Evolutionary conservation across 345 rosid genomes (phyloP).

Genomic region (Angophora floribunda): DNA sequence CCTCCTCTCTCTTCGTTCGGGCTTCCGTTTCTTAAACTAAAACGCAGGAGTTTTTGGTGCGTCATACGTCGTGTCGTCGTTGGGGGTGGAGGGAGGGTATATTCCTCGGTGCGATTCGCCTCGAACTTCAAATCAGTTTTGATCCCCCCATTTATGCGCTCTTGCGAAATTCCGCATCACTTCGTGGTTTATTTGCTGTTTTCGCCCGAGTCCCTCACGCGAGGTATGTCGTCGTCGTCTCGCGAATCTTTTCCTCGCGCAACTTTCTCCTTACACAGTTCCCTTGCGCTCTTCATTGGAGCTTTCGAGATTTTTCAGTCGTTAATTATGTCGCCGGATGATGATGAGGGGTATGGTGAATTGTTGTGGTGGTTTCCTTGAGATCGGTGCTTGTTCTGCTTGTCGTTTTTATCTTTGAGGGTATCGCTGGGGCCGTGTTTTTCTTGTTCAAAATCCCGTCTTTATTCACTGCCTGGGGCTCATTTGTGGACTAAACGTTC

Average conservation of each 20-base stretch:
- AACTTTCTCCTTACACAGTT: background rate
- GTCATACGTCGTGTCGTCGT: background rate
- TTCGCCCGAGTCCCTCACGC: background rate
- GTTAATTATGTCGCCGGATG: background rate
- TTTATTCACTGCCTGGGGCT: background rate
- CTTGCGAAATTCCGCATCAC: background rate
- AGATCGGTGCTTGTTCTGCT: background rate
- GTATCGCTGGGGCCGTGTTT: background rate
- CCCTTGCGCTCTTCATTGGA: background rate
- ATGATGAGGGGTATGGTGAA: background rate
- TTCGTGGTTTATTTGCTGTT: background rate
- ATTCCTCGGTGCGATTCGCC: slow-evolving; percentile 35
- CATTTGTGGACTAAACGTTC: background rate
- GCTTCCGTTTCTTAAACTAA: background rate
- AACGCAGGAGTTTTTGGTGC: background rate
- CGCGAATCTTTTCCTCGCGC: background rate
- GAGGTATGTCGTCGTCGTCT: background rate
- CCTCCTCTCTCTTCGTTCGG: background rate
- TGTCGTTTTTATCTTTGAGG: background rate
- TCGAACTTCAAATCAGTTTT: background rate
- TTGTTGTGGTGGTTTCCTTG: background rate
- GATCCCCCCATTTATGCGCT: background rate
- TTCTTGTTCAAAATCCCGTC: background rate
- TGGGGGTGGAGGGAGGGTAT: slow-evolving; percentile 16
- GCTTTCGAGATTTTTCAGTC: background rate